Percentiles rank a stretch among this genome's conserved stretches.
These are phyloP conservation scores for Lizonia empirigonia DNA, from an alignment of 2,329 filamentous ascomycete species.

Conservation along the genomic window DNA sequence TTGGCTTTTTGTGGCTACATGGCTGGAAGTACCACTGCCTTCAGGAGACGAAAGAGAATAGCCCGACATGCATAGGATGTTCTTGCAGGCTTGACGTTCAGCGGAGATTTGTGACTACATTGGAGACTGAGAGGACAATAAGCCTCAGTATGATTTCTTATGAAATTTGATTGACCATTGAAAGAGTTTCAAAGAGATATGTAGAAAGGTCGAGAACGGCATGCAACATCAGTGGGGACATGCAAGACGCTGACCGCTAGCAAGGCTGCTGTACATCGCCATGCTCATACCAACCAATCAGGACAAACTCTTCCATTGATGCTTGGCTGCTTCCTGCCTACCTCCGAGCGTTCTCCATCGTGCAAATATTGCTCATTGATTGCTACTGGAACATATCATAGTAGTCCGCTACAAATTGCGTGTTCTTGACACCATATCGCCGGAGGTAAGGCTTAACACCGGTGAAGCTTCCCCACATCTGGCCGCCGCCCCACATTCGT, in stretches of 20 bases:
- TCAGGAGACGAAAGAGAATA: too few relatives aligned
- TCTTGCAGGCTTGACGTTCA: too few relatives aligned
- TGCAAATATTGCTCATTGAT: not conserved
- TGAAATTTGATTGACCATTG: too few relatives aligned
- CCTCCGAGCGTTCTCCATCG: not conserved
- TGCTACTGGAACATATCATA: not conserved
- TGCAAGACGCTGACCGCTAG: slow-evolving; percentile 4
- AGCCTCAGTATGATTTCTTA: too few relatives aligned
- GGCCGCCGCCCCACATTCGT: slow-evolving; percentile 2
- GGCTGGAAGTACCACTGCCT: too few relatives aligned
- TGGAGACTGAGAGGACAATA: too few relatives aligned
- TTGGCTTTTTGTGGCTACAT: not conserved
- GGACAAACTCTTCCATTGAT: not conserved
- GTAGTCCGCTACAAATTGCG: not conserved
- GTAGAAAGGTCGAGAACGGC: not conserved
- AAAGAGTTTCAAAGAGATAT: not conserved
- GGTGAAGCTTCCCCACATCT: not conserved
- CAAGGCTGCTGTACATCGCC: not conserved
- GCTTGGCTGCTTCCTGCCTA: not conserved
- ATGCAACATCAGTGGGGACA: not conserved
- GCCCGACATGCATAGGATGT: too few relatives aligned
- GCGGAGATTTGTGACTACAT: too few relatives aligned
- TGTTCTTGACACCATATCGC: not conserved
- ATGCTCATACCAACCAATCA: not conserved
- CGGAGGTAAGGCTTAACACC: not conserved